These are phyloP conservation scores for Cordyceps tenuipes DNA, from an alignment of 2,329 filamentous ascomycete genomes.

Conservation along the genomic window DNA sequence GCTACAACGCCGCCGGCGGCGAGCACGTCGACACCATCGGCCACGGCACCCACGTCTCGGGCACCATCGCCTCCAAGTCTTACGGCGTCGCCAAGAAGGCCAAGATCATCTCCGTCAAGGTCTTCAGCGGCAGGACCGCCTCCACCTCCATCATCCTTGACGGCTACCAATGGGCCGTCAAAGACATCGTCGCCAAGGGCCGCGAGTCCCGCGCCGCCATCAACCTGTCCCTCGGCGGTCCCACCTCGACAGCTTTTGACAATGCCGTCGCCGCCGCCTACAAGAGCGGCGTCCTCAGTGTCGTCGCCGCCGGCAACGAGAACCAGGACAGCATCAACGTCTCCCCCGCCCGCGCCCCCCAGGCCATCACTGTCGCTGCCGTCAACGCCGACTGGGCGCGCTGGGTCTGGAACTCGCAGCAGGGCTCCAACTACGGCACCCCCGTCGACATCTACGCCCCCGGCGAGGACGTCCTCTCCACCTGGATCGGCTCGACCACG, in stretches of 20 bases:
- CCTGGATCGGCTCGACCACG: slow-evolving; percentile 31
- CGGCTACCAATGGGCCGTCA: slow-evolving; percentile 11
- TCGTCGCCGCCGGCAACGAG: slow-evolving; percentile 48
- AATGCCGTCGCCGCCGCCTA: slow-evolving; percentile 38
- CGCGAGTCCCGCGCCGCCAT: slow-evolving; percentile 30
- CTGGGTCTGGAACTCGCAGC: slow-evolving; percentile 22
- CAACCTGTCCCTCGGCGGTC: slow-evolving; percentile 47
- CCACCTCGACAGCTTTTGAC: slow-evolving; percentile 39
- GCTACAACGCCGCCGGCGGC: slow-evolving; percentile 29
- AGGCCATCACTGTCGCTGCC: slow-evolving; percentile 46
- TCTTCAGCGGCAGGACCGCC: slow-evolving; percentile 41
- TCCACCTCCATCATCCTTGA: slow-evolving; percentile 41
- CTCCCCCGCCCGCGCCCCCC: slow-evolving; percentile 40
- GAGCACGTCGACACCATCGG: slow-evolving; percentile 46
- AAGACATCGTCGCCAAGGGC: slow-evolving; percentile 16
- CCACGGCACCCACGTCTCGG: slow-evolving; percentile 57
- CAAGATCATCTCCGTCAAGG: slow-evolving; percentile 51
- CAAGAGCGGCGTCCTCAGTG: slow-evolving; percentile 38
- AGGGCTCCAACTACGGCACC: slow-evolving; percentile 38
- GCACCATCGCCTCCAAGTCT: slow-evolving; percentile 51
- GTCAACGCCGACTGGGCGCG: slow-evolving; percentile 30
- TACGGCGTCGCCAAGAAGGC: slow-evolving; percentile 56
- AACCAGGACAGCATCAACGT: slow-evolving; percentile 27
- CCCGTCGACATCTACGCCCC: slow-evolving; percentile 38
- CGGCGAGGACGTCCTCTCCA: slow-evolving; percentile 32